phyloP scores from a whole-genome alignment of 495 filamentous ascomycete species.

The Penicillium crystallinum region DNA sequence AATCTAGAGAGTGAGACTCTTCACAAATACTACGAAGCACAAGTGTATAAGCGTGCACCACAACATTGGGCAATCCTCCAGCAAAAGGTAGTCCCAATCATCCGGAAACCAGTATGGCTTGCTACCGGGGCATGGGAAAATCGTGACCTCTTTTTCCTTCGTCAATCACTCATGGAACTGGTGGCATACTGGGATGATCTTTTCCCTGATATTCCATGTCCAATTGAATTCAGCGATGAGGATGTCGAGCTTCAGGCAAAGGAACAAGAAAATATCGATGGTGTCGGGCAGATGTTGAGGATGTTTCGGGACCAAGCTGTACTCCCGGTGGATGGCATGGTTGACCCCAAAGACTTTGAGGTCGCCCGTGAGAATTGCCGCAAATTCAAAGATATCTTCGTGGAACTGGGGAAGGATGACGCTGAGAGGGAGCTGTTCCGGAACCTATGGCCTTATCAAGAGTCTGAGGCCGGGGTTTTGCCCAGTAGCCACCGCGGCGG shows the following conservation, averaged over 20 bases:
- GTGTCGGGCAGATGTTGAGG: not conserved
- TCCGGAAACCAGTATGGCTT: conserved; percentile 29
- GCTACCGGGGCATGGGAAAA: conserved; percentile 28
- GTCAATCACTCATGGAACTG: conserved; percentile 25
- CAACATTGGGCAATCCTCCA: conserved; percentile 27
- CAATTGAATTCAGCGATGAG: conserved; percentile 26
- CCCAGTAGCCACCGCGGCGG: too few species aligned
- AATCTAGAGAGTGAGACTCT: conserved; percentile 24
- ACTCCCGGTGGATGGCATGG: not conserved
- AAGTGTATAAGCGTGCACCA: conserved; percentile 24
- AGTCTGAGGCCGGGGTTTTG: not conserved
- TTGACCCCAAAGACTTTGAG: not conserved
- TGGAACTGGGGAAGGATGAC: conserved; percentile 5
- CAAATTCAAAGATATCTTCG: not conserved
- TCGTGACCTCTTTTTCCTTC: conserved; percentile 33
- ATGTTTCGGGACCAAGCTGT: not conserved
- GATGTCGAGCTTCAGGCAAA: conserved; percentile 24
- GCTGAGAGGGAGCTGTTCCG: conserved; percentile 11
- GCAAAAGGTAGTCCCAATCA: conserved; percentile 11
- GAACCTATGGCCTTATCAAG: conserved; percentile 36
- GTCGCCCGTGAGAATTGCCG: not conserved
- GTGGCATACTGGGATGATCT: conserved; percentile 23
- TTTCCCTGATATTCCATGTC: conserved; percentile 24
- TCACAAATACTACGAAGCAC: conserved; percentile 30
- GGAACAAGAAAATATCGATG: conserved; percentile 19